Conservation (phyloP, 2,329 filamentous ascomycete genomes). For the Microcyclosporella mali region DNA sequence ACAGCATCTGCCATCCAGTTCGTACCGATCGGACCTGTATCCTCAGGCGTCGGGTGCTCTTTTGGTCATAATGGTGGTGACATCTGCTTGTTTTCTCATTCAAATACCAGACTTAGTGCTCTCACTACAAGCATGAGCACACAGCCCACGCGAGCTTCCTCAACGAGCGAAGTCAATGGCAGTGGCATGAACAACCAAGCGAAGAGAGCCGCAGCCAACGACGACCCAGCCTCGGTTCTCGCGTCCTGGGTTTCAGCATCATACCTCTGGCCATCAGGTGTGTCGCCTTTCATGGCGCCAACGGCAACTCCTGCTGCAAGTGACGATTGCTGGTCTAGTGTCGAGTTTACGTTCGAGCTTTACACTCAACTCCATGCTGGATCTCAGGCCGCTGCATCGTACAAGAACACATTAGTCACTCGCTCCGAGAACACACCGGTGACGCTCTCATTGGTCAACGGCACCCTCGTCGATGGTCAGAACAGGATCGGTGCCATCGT, state of each 20-base stretch:
- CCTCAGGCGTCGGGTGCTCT: too few relatives aligned
- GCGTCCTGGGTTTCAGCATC: constrained; percentile 2
- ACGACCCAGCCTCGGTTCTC: constrained; percentile 1
- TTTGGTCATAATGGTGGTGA: too few relatives aligned
- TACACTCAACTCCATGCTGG: neutral
- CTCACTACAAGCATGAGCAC: too few relatives aligned
- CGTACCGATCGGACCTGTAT: too few relatives aligned
- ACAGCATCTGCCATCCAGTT: too few relatives aligned
- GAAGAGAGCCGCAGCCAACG: neutral
- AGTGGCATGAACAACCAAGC: too few relatives aligned
- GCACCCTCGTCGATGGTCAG: constrained; percentile 58
- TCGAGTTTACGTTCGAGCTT: neutral
- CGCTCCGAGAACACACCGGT: too few relatives aligned
- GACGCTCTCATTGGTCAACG: constrained; percentile 46
- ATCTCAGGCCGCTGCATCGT: neutral
- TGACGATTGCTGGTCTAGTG: neutral
- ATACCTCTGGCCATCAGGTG: constrained; percentile 1
- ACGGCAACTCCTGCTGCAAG: neutral
- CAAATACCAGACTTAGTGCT: too few relatives aligned
- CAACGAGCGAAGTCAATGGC: too few relatives aligned
- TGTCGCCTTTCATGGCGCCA: constrained; percentile 1
- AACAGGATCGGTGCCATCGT: constrained; percentile 71
- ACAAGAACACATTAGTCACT: neutral
- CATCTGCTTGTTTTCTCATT: too few relatives aligned
- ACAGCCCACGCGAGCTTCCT: too few relatives aligned